phyloP scores from a whole-genome alignment of 192 early-diverging fungal genomes.

The Gryganskiella cystojenkinii region DNA sequence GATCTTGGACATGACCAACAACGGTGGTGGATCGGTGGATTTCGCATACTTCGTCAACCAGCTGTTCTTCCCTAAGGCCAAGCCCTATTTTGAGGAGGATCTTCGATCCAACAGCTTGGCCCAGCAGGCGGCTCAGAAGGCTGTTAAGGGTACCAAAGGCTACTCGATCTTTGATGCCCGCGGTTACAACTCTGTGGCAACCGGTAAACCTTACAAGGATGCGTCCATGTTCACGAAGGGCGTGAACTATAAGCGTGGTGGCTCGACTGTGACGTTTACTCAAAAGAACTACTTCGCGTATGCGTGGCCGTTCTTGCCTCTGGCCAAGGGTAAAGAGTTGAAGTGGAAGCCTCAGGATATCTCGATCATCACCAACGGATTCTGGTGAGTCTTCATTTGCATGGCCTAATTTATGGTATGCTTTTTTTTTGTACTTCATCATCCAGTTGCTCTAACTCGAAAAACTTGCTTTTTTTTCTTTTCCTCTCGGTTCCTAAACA shows the following conservation, averaged over 20 bases:
- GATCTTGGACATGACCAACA: conserved; percentile 57
- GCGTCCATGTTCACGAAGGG: conserved; percentile 36
- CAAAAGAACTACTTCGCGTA: conserved; percentile 19
- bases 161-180: conserved; percentile 26
- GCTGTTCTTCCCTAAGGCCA: conserved; percentile 38
- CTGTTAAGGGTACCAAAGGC: background rate
- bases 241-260: conserved; percentile 19
- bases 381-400: conserved; percentile 7
- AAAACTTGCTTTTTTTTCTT: background rate
- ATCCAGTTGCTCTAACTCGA: background rate
- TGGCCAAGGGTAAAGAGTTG: conserved; percentile 7
- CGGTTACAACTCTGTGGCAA: conserved; percentile 3
- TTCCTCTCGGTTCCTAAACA: background rate
- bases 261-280: conserved; percentile 7
- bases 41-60: conserved; percentile 47
- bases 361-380: conserved; percentile 51
- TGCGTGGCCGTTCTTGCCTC: conserved; percentile 37
- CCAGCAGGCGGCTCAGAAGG: conserved; percentile 14
- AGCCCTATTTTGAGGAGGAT: conserved; percentile 35
- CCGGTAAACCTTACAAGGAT: conserved; percentile 24
- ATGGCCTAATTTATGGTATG: no score
- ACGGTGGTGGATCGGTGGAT: conserved; percentile 47
- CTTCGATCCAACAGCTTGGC: conserved; percentile 15
- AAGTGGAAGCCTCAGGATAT: conserved; percentile 39
- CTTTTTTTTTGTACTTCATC: background rate